phyloP scores from a whole-genome alignment of 2,329 filamentous ascomycete genomes.

The Aspergillaceae sp. region DNA sequence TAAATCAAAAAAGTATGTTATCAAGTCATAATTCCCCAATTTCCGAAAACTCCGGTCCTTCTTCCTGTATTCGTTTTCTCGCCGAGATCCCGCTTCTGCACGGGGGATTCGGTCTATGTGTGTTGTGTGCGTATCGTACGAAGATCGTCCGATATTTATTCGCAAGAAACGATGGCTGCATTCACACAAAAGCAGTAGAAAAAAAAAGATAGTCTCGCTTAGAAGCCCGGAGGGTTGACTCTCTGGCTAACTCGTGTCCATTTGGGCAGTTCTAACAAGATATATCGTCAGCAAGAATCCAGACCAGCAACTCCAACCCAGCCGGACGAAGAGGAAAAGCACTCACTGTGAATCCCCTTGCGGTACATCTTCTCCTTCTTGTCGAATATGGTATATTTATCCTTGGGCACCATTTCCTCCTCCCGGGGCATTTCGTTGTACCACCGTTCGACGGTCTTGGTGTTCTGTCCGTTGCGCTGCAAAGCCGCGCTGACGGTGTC shows the following conservation, averaged over 20 bases:
- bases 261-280: conserved; percentile 62
- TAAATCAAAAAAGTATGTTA: conserved; percentile 3
- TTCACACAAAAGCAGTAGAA: not conserved
- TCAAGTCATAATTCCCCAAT: conserved; percentile 13
- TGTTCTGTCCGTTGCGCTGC: conserved; percentile 57
- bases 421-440: conserved; percentile 94
- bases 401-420: conserved; percentile 86
- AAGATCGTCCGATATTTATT: conserved; percentile 5
- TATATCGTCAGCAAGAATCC: not conserved
- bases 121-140: conserved; percentile 24
- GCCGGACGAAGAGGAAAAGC: no score
- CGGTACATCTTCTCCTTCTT: conserved; percentile 90
- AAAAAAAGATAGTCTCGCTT: conserved; percentile 23
- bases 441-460: conserved; percentile 78
- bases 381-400: conserved; percentile 98
- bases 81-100: conserved; percentile 1
- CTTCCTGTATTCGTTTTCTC: conserved; percentile 15
- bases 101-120: conserved; percentile 3
- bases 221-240: conserved; percentile 91
- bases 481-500: conserved; percentile 73
- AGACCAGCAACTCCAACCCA: not conserved
- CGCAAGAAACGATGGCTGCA: conserved; percentile 1
- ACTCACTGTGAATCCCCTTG: conserved; percentile 95
- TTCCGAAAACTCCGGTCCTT: conserved; percentile 27
- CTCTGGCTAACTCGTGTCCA: conserved; percentile 95